phyloP scores from a whole-genome alignment of 345 rosid species.

The Brassica juncea region DNA sequence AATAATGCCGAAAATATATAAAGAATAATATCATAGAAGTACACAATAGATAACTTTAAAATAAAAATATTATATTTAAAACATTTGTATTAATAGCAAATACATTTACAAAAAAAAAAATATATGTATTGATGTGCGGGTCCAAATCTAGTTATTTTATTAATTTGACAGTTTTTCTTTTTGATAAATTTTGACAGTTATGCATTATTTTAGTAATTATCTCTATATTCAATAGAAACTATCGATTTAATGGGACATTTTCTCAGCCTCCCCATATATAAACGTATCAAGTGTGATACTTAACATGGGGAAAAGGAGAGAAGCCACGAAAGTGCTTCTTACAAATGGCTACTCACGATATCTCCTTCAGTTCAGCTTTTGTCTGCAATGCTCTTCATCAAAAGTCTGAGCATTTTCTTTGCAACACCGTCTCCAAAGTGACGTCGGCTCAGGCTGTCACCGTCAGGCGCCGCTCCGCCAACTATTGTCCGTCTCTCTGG shows the following conservation, averaged over 20 bases:
- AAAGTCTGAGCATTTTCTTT: not conserved
- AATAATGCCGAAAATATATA: too few species aligned
- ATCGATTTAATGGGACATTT: not conserved
- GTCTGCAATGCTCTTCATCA: not conserved
- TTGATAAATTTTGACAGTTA: not conserved
- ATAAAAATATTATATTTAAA: too few species aligned
- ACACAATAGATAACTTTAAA: too few species aligned
- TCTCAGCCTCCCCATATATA: not conserved
- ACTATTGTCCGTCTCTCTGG: slow-evolving; percentile 41
- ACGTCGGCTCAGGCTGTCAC: not conserved
- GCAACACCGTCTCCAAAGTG: not conserved
- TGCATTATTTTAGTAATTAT: not conserved
- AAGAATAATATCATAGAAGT: too few species aligned
- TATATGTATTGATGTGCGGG: too few species aligned
- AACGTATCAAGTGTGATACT: not conserved
- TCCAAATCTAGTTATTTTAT: too few species aligned
- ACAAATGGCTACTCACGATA: slow-evolving; percentile 11
- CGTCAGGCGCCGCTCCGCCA: slow-evolving; percentile 30
- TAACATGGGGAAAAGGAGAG: not conserved
- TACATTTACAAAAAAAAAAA: too few species aligned
- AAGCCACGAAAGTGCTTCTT: not conserved
- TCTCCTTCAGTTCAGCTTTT: not conserved
- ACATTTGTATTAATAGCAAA: too few species aligned
- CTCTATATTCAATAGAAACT: not conserved
- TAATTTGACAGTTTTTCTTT: not conserved